A percentile compares a stretch with the other conserved stretches of the same genome.
These are phyloP conservation scores for Deakozyma indianensis DNA, from an alignment of 805 yeast genomes.

Conservation along the genomic window DNA sequence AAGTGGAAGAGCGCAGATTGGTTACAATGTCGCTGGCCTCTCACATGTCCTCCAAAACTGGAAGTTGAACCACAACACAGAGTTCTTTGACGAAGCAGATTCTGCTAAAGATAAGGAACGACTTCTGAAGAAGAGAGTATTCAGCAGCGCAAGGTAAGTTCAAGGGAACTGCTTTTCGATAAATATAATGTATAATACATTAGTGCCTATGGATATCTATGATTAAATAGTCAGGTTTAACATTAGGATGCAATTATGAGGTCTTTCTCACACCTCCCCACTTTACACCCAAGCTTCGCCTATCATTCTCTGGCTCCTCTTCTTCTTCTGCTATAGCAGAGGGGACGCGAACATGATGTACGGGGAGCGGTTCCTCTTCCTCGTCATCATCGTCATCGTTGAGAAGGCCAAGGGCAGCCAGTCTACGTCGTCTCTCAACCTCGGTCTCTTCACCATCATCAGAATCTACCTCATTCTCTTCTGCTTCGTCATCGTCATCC, in stretches of 20 bases:
- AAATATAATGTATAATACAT: neutral
- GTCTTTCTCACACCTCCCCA: slow-evolving; percentile 4
- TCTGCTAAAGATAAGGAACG: slow-evolving; percentile 39
- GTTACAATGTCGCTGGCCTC: slow-evolving; percentile 72
- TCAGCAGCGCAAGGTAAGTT: slow-evolving; percentile 27
- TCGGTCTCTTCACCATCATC: slow-evolving; percentile 35
- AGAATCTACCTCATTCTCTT: slow-evolving; percentile 15
- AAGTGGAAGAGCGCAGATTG: slow-evolving; percentile 42
- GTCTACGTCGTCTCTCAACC: slow-evolving; percentile 49
- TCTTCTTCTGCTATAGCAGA: slow-evolving; percentile 6
- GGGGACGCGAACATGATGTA: slow-evolving; percentile 4
- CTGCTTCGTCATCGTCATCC: slow-evolving; percentile 13
- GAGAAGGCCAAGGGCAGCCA: slow-evolving; percentile 25
- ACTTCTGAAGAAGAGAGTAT: slow-evolving; percentile 56
- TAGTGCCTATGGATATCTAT: neutral
- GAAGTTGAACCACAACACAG: slow-evolving; percentile 56
- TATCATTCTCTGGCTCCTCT: slow-evolving; percentile 3
- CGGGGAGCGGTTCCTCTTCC: slow-evolving; percentile 7
- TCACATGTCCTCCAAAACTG: slow-evolving; percentile 60
- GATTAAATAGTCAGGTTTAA: slow-evolving; percentile 2
- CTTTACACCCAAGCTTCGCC: slow-evolving; percentile 1
- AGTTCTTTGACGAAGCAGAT: slow-evolving; percentile 57
- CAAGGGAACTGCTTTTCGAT: neutral
- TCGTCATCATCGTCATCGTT: slow-evolving; percentile 13
- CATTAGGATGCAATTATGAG: slow-evolving; percentile 1